A percentile compares a stretch with the other conserved stretches of the same genome.
Conservation (phyloP, 2,329 filamentous ascomycete species). For the Fusarium odoratissimum region DNA sequence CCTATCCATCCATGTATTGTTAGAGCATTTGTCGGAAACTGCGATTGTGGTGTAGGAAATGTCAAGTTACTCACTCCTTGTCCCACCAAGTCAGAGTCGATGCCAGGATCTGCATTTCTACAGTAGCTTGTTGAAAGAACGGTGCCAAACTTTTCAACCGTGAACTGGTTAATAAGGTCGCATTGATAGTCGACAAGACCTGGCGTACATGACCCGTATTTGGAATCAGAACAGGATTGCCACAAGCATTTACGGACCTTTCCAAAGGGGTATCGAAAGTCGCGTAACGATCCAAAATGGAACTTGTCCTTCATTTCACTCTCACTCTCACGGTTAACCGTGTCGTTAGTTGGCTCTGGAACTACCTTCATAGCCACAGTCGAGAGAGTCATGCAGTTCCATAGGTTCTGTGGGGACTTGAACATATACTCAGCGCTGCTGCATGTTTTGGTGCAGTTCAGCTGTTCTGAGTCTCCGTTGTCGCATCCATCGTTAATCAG, state of each 20-base stretch:
- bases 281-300: not conserved
- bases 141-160: not conserved
- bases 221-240: not conserved
- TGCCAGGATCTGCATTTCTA: not conserved
- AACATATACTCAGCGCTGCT: not conserved
- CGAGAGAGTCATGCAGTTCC: not conserved
- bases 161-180: not conserved
- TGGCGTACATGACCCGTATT: not conserved
- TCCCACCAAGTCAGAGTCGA: not conserved
- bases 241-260: not conserved
- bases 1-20: not conserved
- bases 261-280: not conserved
- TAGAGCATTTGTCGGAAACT: not conserved
- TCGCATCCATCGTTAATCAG: not conserved
- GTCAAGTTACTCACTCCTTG: not conserved
- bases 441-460: not conserved
- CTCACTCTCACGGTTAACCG: not conserved
- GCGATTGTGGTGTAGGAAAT: not conserved
- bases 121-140: not conserved
- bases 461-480: fast-evolving
- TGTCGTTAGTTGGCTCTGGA: not conserved
- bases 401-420: not conserved
- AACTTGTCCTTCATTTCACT: not conserved
- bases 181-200: not conserved
- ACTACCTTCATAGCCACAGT: not conserved